A percentile compares a stretch with the other conserved stretches of the same genome.
These are phyloP conservation scores for Candida nemodendra DNA, from an alignment of 805 yeast genomes.

Conservation along the genomic window DNA sequence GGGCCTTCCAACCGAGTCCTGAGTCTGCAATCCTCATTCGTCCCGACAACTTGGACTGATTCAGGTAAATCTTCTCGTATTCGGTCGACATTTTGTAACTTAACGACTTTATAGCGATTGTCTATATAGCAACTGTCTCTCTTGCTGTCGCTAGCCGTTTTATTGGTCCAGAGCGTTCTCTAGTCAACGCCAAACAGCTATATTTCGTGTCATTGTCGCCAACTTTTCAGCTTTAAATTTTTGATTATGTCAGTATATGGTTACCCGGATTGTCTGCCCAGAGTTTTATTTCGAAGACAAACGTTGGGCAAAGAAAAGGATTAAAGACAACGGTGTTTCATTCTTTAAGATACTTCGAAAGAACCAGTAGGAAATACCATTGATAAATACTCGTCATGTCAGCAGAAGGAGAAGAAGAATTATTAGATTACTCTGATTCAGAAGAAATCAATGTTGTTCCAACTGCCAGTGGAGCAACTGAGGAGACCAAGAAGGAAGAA, in stretches of 20 bases:
- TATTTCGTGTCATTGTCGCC: slow-evolving; percentile 14
- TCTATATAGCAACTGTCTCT: neutral
- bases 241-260: too few relatives aligned
- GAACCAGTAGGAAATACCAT: too few relatives aligned
- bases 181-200: too few relatives aligned
- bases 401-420: slow-evolving; percentile 98
- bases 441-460: slow-evolving; percentile 86
- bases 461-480: slow-evolving; percentile 44
- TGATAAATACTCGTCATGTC: slow-evolving; percentile 59
- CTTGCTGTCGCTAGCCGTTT: neutral
- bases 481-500: slow-evolving; percentile 49
- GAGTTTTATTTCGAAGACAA: too few relatives aligned
- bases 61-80: slow-evolving; percentile 86
- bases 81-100: slow-evolving; percentile 43
- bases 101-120: neutral
- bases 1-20: slow-evolving; percentile 94
- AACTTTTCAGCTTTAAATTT: neutral
- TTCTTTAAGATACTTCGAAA: too few relatives aligned
- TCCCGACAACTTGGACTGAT: slow-evolving; percentile 81
- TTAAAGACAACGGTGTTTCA: too few relatives aligned
- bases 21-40: slow-evolving; percentile 92
- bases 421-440: slow-evolving; percentile 97
- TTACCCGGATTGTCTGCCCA: too few relatives aligned
- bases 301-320: too few relatives aligned
- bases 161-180: slow-evolving; percentile 1